Base-by-base conservation (phyloP, 371 early-diverging fungal genomes). In the Mycotypha africana region DNA sequence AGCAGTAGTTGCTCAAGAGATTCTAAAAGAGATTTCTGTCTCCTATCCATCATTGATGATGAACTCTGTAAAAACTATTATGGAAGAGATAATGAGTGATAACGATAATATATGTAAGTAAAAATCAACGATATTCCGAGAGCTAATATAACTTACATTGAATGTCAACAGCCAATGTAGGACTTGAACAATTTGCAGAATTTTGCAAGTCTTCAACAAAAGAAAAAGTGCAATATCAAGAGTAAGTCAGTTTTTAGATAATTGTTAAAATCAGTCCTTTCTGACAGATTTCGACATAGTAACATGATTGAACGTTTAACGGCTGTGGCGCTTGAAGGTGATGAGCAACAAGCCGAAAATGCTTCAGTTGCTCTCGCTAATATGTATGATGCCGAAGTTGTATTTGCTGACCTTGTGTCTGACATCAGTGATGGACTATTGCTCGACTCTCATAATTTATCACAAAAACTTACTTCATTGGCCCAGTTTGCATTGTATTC, bases 311-410 rank as follows among this genome's bases (percentile, higher is more conserved):
- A 71, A 15, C 62, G 68, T 24, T 51, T 89, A 25, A 48, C 39
- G 8, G 37, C 49, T 12, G 71, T 67, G 47, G 70, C 78, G 10
- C 51, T 66, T 21, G 45, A 68, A 2, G 86, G 84, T 3, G 62
- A 55, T 8, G 48, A 63, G 6, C 26, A 22, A 6, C 78, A 83
- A 58, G 88, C 87, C 1, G 70, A 76, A 34, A 38, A 74, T 52
- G 83, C 91, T 3, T 64, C 82, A 12, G 66, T 72, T n/a, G 58
- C 86, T 12, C 54, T 88, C 7, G 65, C 76, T 17, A 78, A 82
- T 28, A 51, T 68, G 39, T 46, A 60, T 2, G 51, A 68, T 34
- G 38, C 49, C 3, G 42, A 41, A 17, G 2, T 41, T 2, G 20
- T 16, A 2, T 35, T 42, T 26, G 42, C 32, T 16, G 46, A 56